Percentiles rank a stretch among this genome's conserved stretches.
phyloP scores from a whole-genome alignment of 768 basidiomycete genomes.

The Rubroboletus satanas region DNA sequence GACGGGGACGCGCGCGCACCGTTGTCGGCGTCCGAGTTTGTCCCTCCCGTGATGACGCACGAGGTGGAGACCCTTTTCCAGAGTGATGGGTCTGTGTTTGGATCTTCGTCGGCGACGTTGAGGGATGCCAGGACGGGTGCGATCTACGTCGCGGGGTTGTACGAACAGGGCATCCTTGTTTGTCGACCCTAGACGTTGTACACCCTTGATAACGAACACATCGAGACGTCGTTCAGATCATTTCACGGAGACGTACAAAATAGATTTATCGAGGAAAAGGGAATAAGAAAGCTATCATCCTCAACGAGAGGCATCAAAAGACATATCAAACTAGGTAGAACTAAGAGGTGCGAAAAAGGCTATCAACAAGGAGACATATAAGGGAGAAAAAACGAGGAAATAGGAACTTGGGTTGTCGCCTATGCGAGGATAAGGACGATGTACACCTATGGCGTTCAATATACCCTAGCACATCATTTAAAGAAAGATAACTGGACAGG shows the following conservation, averaged over 20 bases:
- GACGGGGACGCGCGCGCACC: slow-evolving; percentile 29
- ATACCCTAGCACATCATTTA: slow-evolving; percentile 20
- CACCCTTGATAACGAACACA: background rate
- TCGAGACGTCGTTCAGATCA: background rate
- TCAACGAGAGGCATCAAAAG: background rate
- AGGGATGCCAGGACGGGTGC: slow-evolving; percentile 45
- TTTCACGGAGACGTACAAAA: slow-evolving; percentile 13
- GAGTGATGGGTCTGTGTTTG: slow-evolving; percentile 63
- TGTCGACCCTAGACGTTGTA: slow-evolving; percentile 35
- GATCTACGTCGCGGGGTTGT: slow-evolving; percentile 57
- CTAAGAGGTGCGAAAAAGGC: background rate
- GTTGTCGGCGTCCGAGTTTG: slow-evolving; percentile 42
- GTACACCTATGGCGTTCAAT: slow-evolving; percentile 18
- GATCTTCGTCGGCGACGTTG: slow-evolving; percentile 50
- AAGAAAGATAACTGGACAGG: slow-evolving; percentile 8
- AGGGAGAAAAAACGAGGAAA: background rate
- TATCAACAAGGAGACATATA: background rate
- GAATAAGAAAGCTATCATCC: background rate
- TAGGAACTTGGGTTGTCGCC: slow-evolving; percentile 16
- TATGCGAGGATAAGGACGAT: slow-evolving; percentile 8
- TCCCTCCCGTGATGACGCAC: slow-evolving; percentile 34
- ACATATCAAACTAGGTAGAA: background rate
- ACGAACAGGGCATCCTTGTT: slow-evolving; percentile 51
- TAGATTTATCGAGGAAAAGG: background rate
- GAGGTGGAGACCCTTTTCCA: slow-evolving; percentile 65